A percentile compares a stretch with the other conserved stretches of the same genome.
phyloP scores from a whole-genome alignment of 129 eudicot species.

The Sambucus nigra region DNA sequence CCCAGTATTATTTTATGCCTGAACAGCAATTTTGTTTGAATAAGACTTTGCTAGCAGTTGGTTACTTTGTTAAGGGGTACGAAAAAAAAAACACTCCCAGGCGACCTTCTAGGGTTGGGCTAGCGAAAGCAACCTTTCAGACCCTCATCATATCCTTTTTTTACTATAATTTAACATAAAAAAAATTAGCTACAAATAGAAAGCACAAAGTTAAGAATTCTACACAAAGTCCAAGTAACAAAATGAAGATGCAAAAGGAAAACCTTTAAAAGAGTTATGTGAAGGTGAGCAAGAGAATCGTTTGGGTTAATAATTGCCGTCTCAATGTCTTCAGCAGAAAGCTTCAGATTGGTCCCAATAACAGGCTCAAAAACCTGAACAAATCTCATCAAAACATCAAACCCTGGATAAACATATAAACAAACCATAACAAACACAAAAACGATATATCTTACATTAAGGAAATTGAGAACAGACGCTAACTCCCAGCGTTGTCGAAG shows the following conservation, averaged over 20 bases:
- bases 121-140: too few relatives aligned
- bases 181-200: too few relatives aligned
- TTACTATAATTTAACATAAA: too few relatives aligned
- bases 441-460: conserved; percentile 35
- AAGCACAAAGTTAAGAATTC: too few relatives aligned
- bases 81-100: too few relatives aligned
- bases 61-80: too few relatives aligned
- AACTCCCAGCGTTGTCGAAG: conserved; percentile 88
- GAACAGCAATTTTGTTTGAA: too few relatives aligned
- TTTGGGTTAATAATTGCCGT: conserved; percentile 55
- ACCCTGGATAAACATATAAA: background rate
- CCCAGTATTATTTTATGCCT: too few relatives aligned
- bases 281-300: conserved; percentile 52
- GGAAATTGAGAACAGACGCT: conserved; percentile 86
- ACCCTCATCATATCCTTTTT: too few relatives aligned
- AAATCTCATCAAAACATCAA: background rate
- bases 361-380: conserved; percentile 82
- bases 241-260: conserved; percentile 9
- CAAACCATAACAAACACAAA: background rate
- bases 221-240: too few relatives aligned
- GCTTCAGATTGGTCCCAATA: conserved; percentile 41
- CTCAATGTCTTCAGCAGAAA: conserved; percentile 79
- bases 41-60: too few relatives aligned
- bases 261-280: conserved; percentile 69
- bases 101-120: too few relatives aligned